phyloP scores from a whole-genome alignment of 2,329 filamentous ascomycete genomes.

The Metarhizium rileyi region DNA sequence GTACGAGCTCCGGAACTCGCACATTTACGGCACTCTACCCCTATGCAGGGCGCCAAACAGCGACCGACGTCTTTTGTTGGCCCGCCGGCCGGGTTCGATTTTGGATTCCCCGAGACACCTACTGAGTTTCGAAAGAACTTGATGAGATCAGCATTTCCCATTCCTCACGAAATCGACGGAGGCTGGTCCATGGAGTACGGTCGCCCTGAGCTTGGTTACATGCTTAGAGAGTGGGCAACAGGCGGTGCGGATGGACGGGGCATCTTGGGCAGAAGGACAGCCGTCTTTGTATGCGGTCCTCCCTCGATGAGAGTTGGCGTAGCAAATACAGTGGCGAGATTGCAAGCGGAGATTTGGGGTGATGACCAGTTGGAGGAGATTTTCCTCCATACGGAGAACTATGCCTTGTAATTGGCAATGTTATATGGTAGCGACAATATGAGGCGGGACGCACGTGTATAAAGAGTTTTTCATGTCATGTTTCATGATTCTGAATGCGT shows the following conservation, averaged over 20 bases:
- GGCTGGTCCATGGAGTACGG: slow-evolving; percentile 92
- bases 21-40: slow-evolving; percentile 41
- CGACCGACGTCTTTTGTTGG: slow-evolving; percentile 48
- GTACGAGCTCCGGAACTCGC: slow-evolving; percentile 44
- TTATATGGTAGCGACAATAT: not conserved
- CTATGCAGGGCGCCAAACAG: slow-evolving; percentile 21
- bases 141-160: slow-evolving; percentile 81
- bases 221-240: slow-evolving; percentile 73
- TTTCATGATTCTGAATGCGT: not conserved
- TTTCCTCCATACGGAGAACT: slow-evolving; percentile 91
- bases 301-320: slow-evolving; percentile 81
- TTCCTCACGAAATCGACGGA: slow-evolving; percentile 57
- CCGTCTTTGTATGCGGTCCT: slow-evolving; percentile 89
- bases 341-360: slow-evolving; percentile 78
- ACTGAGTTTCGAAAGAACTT: slow-evolving; percentile 82
- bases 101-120: slow-evolving; percentile 74
- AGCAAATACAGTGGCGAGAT: slow-evolving; percentile 68
- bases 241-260: slow-evolving; percentile 56
- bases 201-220: slow-evolving; percentile 75
- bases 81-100: slow-evolving; percentile 57
- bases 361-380: slow-evolving; percentile 77
- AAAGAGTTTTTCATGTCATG: not conserved
- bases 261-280: slow-evolving; percentile 69
- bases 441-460: not conserved
- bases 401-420: slow-evolving; percentile 52